Base-by-base conservation (phyloP, 2,329 filamentous ascomycete species). In the Botrytis hyacinthi region DNA sequence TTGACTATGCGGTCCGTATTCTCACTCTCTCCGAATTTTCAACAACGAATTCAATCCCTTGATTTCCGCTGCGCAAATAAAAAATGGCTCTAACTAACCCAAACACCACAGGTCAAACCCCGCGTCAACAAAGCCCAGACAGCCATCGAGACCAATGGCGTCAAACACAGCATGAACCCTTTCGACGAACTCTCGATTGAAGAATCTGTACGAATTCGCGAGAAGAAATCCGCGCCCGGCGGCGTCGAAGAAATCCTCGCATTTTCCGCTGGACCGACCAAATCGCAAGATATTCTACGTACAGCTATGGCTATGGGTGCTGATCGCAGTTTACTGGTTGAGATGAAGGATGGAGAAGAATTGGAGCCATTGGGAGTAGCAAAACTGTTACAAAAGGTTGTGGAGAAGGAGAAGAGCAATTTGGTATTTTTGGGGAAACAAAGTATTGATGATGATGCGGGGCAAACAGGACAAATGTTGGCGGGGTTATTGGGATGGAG, bases 301-400 rank as follows among this genome's bases (percentile, higher is more conserved):
- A 99, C 95, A 26, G 96, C 96, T 73, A 96, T 99, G 94, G 96
- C 96, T 79, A 98, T 99, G 94, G 96, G 96, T 77, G 96, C 95
- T 26, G 96, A 99, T 87, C 92, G 95, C 35, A 92, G 86, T 59
- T 92, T 99, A 81, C 94, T 96, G 85, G 92, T 98, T 60, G 93
- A 98, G 81, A 85, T 91, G 46, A 88, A 90, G 77, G 93, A 94
- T 60, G 89, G 89, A 73, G 90, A 92, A 77, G 91, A 93, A 66
- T 87, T 97, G 63, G 96, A 98, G 85, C 96, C 96, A 35, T 86
- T 99, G 73, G 88, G 89, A n/a, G 93, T 99, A 22, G 96, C 96
- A 62, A 99, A 99, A 86, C 84, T 98, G 81, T 88, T 99, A 74
- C 87, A 89, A 80, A 89, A 91, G 79, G 91, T 95, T 0, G 95